Percentiles rank a stretch among this genome's conserved stretches.
Conservation (phyloP, 805 yeast species). For the Wickerhamiella sergipiensis region DNA sequence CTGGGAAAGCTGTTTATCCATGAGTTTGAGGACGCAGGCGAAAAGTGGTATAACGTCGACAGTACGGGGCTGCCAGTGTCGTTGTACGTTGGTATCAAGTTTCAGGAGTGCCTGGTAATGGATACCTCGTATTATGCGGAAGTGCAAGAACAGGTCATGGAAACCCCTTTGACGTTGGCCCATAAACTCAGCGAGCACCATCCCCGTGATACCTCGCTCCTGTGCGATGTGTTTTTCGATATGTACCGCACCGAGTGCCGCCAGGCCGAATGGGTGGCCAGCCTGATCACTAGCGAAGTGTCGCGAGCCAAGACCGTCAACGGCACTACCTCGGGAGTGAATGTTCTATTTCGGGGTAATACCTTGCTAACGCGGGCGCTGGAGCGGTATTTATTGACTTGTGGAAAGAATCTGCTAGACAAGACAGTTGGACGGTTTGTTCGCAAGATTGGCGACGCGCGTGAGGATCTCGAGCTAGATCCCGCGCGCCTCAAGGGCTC, state of each 20-base stretch:
- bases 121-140: slow-evolving; percentile 46
- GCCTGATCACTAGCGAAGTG: slow-evolving; percentile 56
- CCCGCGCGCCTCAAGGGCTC: slow-evolving; percentile 40
- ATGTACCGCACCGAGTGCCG: slow-evolving; percentile 56
- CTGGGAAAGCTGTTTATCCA: slow-evolving; percentile 11
- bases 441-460: slow-evolving; percentile 35
- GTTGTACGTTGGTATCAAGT: slow-evolving; percentile 17
- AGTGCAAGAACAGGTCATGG: slow-evolving; percentile 44
- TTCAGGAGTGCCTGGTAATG: slow-evolving; percentile 24
- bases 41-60: neutral
- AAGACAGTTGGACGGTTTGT: slow-evolving; percentile 61
- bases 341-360: slow-evolving; percentile 70
- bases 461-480: slow-evolving; percentile 60
- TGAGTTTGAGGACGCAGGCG: slow-evolving; percentile 6
- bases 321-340: slow-evolving; percentile 23
- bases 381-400: slow-evolving; percentile 60
- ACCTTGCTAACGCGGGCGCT: slow-evolving; percentile 69
- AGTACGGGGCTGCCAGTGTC: slow-evolving; percentile 6
- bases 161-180: slow-evolving; percentile 27
- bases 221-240: slow-evolving; percentile 39
- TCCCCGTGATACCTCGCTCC: slow-evolving; percentile 5
- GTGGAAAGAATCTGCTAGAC: slow-evolving; percentile 69
- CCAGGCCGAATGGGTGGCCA: slow-evolving; percentile 61
- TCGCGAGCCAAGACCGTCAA: slow-evolving; percentile 9
- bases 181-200: slow-evolving; percentile 20